Percentiles rank a stretch among this genome's conserved stretches.
Evolutionary conservation across 805 yeast species (phyloP).

Genomic region (Geotrichum ghanense): DNA sequence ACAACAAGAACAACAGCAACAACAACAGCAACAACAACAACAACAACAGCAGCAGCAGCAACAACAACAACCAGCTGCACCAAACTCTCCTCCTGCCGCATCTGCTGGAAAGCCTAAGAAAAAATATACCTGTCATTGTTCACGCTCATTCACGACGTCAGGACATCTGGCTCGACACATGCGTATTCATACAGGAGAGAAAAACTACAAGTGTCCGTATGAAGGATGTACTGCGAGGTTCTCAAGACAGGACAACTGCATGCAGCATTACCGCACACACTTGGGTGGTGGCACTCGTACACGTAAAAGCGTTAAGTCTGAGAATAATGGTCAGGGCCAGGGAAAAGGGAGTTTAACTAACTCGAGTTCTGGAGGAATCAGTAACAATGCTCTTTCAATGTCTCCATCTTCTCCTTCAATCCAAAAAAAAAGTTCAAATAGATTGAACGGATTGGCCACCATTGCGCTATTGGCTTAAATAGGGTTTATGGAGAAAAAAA

Average conservation of each 20-base stretch:
- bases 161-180: slow-evolving; percentile 87
- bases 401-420: too few relatives aligned
- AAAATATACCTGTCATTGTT: slow-evolving; percentile 28
- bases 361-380: too few relatives aligned
- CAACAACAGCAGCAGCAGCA: not conserved
- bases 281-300: slow-evolving; percentile 30
- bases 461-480: not conserved
- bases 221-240: slow-evolving; percentile 70
- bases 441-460: not conserved
- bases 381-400: too few relatives aligned
- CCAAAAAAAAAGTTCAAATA: not conserved
- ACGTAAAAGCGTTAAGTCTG: slow-evolving; percentile 4
- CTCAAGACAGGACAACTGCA: slow-evolving; percentile 88
- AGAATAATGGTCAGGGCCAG: not conserved
- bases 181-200: slow-evolving; percentile 85
- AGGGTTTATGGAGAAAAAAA: too few relatives aligned
- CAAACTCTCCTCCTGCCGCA: not conserved
- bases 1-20: slow-evolving; percentile 2
- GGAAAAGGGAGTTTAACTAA: not conserved
- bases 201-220: slow-evolving; percentile 74
- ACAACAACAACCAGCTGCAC: not conserved
- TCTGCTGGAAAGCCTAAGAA: not conserved
- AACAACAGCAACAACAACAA: not conserved
- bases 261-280: slow-evolving; percentile 86
- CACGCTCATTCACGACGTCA: slow-evolving; percentile 59